Base-by-base conservation (phyloP, 768 basidiomycete genomes). In the Leccinellum luteum region DNA sequence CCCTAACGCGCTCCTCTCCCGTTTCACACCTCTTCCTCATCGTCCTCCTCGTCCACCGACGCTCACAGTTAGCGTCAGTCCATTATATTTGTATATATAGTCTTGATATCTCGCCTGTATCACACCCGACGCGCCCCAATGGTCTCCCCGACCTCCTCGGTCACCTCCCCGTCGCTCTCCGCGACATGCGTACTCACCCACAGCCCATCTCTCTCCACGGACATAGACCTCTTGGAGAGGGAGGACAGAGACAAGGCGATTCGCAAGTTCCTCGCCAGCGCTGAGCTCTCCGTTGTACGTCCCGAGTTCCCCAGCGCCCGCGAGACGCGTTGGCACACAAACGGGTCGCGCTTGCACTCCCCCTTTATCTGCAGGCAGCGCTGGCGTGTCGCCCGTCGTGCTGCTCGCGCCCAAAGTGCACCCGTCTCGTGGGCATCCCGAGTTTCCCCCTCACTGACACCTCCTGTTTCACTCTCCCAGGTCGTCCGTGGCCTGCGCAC, bases 101-200 rank as follows among this genome's bases (percentile, higher is more conserved):
- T 62, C 66, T 60, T 60, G 60, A 63, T 64, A 61, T 53, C 34
- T 62, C 52, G 27, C 12, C n/a, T 10, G n/a, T 12, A 43, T 23
- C 23, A 7, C 51, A 47, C 12, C 55, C 30, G 72, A 66, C 72
- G 72, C 71, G 71, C 70, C 59, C 60, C 66, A 65, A 92, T 91
- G 90, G 85, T 88, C 66, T 86, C 89, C 38, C 87, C 90, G 56
- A 84, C 87, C 60, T 91, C 89, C 65, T 89, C 89, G 60, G 81
- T 87, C 66, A 92, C 90, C 69, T 90, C 90, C 57, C 85, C 87
- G 66, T 92, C 90, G 51, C 90, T 90, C 25, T 85, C 86, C 61
- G 78, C 85, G 70, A 73, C 81, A 69, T 88, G 82, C 77, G 76
- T 84, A 57, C 79, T 79, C 57, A 80, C 73, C 32, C 63, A 74